A percentile compares a stretch with the other conserved stretches of the same genome.
Evolutionary conservation across 306 rosid genomes (phyloP).

Genomic region (Vachellia collinsii): DNA sequence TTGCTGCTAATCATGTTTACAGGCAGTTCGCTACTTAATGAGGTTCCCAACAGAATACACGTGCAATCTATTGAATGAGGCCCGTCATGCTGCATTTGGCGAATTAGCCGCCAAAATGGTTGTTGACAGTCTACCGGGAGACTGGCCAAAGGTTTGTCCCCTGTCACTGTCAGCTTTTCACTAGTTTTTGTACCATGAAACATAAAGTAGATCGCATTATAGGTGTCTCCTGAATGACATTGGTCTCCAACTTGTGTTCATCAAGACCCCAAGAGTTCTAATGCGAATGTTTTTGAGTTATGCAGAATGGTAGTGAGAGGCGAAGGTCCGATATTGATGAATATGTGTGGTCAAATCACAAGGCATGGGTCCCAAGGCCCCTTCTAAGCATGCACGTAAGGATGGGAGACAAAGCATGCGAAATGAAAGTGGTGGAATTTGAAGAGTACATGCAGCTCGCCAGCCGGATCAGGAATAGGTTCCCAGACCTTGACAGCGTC

Average conservation of each 20-base stretch:
- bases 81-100: slow-evolving; percentile 85
- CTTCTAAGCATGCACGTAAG: slow-evolving; percentile 85
- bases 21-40: slow-evolving; percentile 93
- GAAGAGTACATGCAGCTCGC: slow-evolving; percentile 81
- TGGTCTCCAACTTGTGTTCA: slow-evolving; percentile 5
- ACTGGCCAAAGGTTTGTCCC: slow-evolving; percentile 74
- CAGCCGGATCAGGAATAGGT: slow-evolving; percentile 58
- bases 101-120: slow-evolving; percentile 79
- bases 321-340: slow-evolving; percentile 64
- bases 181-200: slow-evolving; percentile 7
- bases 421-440: slow-evolving; percentile 82
- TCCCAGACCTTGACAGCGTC: slow-evolving; percentile 64
- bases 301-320: slow-evolving; percentile 42
- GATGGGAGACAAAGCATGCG: slow-evolving; percentile 89
- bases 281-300: neutral
- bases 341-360: slow-evolving; percentile 86
- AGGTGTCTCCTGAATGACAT: neutral
- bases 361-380: slow-evolving; percentile 87
- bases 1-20: slow-evolving; percentile 29
- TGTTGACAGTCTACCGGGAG: slow-evolving; percentile 47
- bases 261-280: neutral
- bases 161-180: slow-evolving; percentile 27
- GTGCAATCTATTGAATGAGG: slow-evolving; percentile 73
- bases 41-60: slow-evolving; percentile 85
- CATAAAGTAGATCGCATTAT: too few species aligned